Evolutionary conservation across 2,329 filamentous ascomycete genomes (phyloP), one percentile per base, ranked within the genome.

Genomic region (Ophiocordyceps camponoti-leonardi): DNA sequence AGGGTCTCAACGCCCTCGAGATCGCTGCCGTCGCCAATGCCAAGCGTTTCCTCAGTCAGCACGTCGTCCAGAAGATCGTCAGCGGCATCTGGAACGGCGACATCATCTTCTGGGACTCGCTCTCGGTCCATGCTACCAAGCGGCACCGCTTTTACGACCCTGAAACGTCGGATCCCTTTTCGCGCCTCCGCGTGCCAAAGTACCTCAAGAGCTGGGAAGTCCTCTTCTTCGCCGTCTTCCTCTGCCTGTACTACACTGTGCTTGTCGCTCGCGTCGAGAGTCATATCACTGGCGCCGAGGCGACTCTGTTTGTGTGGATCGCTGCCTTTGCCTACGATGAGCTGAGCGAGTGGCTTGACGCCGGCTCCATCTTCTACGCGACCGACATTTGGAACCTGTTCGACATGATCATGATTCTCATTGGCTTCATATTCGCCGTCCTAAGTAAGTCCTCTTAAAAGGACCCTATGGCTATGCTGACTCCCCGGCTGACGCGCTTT

Each of bases 291-390:
- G 57, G 68, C 0, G 67, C 79, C 18, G 87, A 95, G 59, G 64
- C 81, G 2, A 57, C 85, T 16, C 72, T 95, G 40, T 92, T 90
- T 58, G 62, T 94, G 44, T 94, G 86, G 83, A 81, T 94, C 53
- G 79, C 79, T 5, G 83, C 86, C 8, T 94, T 94, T 65, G 78
- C 83, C 37, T 93, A 92, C 56, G 87, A 94, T 53, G 87, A 88
- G 61, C 68, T 92, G 47, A 83, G 82, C 54, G 86, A 93, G 54
- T 86, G 86, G 66, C 73, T 79, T 45, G 86, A 95, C 64, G 86
- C 88, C 1, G 88, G 88, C 0, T 81, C 85, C 30, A 75, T 88
- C 35, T 93, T 94, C 55, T 93, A 93, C 56, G 76, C 82, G 6
- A 79, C 82, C 10, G 85, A 92, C 55, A 80, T 93, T 44, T 92